phyloP scores from a whole-genome alignment of 2,329 filamentous ascomycete species.

The Trichoderma simmonsii region DNA sequence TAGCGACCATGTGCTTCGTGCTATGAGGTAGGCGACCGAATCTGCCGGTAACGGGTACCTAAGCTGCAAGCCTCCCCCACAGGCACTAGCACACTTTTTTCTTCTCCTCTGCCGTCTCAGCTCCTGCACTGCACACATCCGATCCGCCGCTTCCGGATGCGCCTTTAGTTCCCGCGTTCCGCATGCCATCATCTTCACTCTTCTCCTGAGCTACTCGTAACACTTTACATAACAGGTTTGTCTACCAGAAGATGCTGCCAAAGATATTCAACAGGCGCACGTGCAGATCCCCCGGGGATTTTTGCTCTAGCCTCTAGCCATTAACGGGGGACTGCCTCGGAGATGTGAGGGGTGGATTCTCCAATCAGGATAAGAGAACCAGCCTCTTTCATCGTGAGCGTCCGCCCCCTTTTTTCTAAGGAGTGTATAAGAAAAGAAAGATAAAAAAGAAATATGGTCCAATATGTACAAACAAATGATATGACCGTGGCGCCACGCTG shows the following conservation, averaged over 20 bases:
- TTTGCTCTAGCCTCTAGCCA: background rate
- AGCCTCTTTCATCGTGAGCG: background rate
- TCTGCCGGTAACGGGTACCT: background rate
- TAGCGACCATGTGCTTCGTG: background rate
- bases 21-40: background rate
- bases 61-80: background rate
- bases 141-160: constrained; percentile 10
- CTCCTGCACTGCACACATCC: background rate
- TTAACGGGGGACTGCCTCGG: background rate
- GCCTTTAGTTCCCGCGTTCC: constrained; percentile 10
- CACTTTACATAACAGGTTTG: background rate
- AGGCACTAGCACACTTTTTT: background rate
- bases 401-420: background rate
- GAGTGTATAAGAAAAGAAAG: background rate
- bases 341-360: background rate
- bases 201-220: constrained; percentile 3
- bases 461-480: constrained; percentile 12
- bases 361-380: background rate
- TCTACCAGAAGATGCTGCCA: background rate
- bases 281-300: background rate
- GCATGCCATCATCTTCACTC: background rate
- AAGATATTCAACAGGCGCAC: background rate
- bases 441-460: background rate
- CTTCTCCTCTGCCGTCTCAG: background rate
- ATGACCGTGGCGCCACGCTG: constrained; percentile 24